Conservation (phyloP, 805 yeast species). For the Maudiozyma saulgeensis region DNA sequence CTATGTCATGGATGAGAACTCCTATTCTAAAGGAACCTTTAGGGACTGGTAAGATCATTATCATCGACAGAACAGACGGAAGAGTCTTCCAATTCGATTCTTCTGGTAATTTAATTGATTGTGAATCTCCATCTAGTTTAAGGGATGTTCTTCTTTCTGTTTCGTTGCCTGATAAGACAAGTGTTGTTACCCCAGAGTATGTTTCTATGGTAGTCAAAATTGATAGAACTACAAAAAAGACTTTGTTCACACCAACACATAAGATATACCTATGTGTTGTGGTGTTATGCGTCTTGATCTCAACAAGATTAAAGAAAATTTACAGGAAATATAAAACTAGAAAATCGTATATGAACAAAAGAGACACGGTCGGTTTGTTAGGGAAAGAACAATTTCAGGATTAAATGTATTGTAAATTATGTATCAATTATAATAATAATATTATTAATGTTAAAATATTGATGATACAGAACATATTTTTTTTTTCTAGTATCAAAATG, state of each 20-base stretch:
- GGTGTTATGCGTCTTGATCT: not conserved
- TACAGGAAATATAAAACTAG: slow-evolving; percentile 6
- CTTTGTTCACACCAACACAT: not conserved
- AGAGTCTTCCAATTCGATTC: slow-evolving; percentile 27
- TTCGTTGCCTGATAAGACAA: slow-evolving; percentile 24
- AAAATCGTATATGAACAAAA: slow-evolving; percentile 16
- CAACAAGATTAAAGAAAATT: not conserved
- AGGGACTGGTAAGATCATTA: slow-evolving; percentile 45
- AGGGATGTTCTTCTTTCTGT: slow-evolving; percentile 34
- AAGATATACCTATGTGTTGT: not conserved
- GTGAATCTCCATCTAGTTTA: slow-evolving; percentile 28
- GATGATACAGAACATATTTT: too few relatives aligned
- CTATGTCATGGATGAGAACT: slow-evolving; percentile 13
- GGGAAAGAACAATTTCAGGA: slow-evolving; percentile 12
- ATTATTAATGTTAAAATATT: too few relatives aligned
- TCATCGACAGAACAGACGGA: slow-evolving; percentile 36
- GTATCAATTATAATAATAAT: too few relatives aligned
- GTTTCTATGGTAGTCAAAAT: not conserved
- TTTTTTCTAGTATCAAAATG: too few relatives aligned
- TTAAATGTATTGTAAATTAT: not conserved
- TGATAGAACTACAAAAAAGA: not conserved
- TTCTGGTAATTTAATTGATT: slow-evolving; percentile 31
- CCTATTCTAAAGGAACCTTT: slow-evolving; percentile 17
- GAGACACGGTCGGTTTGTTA: slow-evolving; percentile 15
- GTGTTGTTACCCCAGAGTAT: not conserved